phyloP scores from a whole-genome alignment of 2,329 filamentous ascomycete species.

The Cladosporium colombiae region DNA sequence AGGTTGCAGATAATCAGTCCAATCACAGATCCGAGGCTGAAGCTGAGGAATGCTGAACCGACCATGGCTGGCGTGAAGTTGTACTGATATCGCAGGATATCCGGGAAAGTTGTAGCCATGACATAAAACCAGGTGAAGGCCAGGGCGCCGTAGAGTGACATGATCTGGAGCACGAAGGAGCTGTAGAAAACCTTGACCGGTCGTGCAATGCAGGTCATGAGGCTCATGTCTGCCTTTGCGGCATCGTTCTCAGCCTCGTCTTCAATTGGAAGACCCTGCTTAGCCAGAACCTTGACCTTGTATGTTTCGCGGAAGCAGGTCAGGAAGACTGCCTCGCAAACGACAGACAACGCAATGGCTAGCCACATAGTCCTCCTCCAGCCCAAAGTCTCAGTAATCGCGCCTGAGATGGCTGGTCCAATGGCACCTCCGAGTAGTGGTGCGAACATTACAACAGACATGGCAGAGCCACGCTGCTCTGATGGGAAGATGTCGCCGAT shows the following conservation, averaged over 20 bases:
- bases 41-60: conserved; percentile 57
- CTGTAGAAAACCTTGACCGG: conserved; percentile 47
- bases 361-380: conserved; percentile 59
- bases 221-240: conserved; percentile 14
- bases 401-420: conserved; percentile 58
- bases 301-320: conserved; percentile 62
- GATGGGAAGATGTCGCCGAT: conserved; percentile 63
- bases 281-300: conserved; percentile 54
- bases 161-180: conserved; percentile 57
- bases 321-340: conserved; percentile 54
- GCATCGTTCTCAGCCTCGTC: conserved; percentile 17
- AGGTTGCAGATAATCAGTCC: conserved; percentile 41
- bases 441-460: conserved; percentile 59
- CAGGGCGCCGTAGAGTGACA: conserved; percentile 47
- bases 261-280: not conserved
- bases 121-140: conserved; percentile 50
- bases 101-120: conserved; percentile 48
- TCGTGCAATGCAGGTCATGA: conserved; percentile 44
- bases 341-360: conserved; percentile 48
- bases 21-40: conserved; percentile 49
- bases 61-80: conserved; percentile 51
- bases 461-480: conserved; percentile 59
- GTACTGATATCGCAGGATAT: conserved; percentile 45
- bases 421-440: conserved; percentile 60
- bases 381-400: conserved; percentile 56